phyloP scores from a whole-genome alignment of 345 rosid species.

The Murraya paniculata region DNA sequence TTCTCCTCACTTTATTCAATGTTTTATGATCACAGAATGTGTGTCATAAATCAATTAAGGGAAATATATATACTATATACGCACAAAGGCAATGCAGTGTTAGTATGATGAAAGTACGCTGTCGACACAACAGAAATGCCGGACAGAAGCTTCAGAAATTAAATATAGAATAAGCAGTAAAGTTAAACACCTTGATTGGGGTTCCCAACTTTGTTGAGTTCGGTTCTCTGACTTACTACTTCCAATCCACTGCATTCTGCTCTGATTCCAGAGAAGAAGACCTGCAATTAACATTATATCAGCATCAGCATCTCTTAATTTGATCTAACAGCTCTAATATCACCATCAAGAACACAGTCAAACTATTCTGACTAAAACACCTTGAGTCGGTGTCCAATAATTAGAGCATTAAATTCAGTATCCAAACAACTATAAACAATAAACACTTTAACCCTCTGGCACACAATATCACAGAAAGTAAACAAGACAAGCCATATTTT shows the following conservation, averaged over 20 bases:
- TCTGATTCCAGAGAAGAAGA: conserved; percentile 59
- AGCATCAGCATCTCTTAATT: background rate
- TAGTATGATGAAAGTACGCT: background rate
- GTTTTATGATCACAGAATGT: background rate
- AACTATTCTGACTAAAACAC: background rate
- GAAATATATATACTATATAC: background rate
- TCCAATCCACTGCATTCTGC: conserved; percentile 61
- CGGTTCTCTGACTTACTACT: conserved; percentile 29
- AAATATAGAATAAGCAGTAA: background rate
- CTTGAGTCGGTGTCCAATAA: background rate
- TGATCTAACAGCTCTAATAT: background rate
- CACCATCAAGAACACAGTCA: background rate
- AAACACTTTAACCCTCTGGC: background rate
- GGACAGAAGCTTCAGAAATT: background rate
- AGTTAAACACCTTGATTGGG: conserved; percentile 39
- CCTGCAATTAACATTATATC: conserved; percentile 33
- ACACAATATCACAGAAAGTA: background rate
- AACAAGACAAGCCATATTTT: background rate
- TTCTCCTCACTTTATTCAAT: background rate
- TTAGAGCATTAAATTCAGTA: background rate
- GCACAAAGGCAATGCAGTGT: background rate
- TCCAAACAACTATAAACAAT: background rate
- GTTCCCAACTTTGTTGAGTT: conserved; percentile 30
- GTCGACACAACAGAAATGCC: background rate
- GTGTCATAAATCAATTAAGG: background rate